Conservation (phyloP, 2,329 filamentous ascomycete genomes). For the Whalleya microplaca region DNA sequence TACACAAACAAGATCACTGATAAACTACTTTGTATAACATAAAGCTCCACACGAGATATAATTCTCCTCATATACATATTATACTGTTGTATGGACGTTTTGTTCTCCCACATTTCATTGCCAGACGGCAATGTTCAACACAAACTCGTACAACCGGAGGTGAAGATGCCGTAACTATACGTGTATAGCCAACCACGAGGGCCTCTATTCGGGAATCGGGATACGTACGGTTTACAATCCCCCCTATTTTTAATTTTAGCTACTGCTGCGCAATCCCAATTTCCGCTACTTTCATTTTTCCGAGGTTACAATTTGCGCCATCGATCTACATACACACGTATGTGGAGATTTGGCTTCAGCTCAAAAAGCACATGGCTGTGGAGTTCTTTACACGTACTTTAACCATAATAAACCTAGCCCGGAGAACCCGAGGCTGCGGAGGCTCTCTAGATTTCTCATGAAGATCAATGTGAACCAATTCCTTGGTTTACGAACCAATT, state of each 20-base stretch:
- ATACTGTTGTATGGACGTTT: too few species aligned
- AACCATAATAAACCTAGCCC: not conserved
- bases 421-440: not conserved
- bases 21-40: not conserved
- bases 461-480: not conserved
- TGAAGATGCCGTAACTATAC: too few species aligned
- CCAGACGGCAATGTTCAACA: too few species aligned
- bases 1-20: not conserved
- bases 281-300: conserved; percentile 16
- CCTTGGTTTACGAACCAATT: not conserved
- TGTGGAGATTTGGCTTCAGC: not conserved
- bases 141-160: too few species aligned
- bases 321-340: too few species aligned
- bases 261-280: conserved; percentile 7
- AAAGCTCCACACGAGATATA: too few species aligned
- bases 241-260: conserved; percentile 13
- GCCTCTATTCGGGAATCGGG: too few species aligned
- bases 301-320: conserved; percentile 26
- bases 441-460: not conserved
- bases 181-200: too few species aligned
- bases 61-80: too few species aligned
- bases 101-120: too few species aligned
- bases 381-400: not conserved
- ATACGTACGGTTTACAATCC: conserved; percentile 3
- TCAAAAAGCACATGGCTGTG: not conserved